Conservation (phyloP, 2,329 filamentous ascomycete genomes). For the Pseudopithomyces chartarum region DNA sequence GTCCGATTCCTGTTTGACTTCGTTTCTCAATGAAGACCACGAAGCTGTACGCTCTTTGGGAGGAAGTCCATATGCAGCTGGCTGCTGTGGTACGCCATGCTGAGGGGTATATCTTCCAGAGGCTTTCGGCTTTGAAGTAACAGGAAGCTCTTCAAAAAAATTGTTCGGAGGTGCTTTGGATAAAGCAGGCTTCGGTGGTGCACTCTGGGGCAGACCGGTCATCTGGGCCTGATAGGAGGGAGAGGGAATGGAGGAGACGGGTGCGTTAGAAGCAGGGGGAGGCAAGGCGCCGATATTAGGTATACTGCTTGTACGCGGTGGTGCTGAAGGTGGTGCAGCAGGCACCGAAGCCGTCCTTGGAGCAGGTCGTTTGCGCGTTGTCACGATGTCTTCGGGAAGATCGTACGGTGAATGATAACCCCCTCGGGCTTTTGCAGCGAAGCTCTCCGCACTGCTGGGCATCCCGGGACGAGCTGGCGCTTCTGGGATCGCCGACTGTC, state of each 20-base stretch:
- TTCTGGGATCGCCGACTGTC: slow-evolving; percentile 31
- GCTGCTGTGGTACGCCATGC: slow-evolving; percentile 30
- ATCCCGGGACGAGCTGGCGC: slow-evolving; percentile 54
- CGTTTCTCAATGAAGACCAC: slow-evolving; percentile 43
- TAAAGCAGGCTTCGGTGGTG: slow-evolving; percentile 30
- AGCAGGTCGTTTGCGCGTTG: slow-evolving; percentile 63
- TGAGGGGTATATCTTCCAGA: slow-evolving; percentile 47
- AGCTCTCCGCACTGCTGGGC: slow-evolving; percentile 70
- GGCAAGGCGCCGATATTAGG: slow-evolving; percentile 25
- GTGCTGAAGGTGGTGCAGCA: slow-evolving; percentile 49
- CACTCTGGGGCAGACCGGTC: slow-evolving; percentile 31
- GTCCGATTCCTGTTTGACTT: slow-evolving; percentile 36
- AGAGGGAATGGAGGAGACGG: slow-evolving; percentile 46
- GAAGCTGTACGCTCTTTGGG: slow-evolving; percentile 42
- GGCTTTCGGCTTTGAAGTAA: slow-evolving; percentile 48
- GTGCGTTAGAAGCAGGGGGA: slow-evolving; percentile 35
- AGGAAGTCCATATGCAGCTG: slow-evolving; percentile 25
- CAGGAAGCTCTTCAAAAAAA: slow-evolving; percentile 56
- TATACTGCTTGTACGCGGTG: slow-evolving; percentile 68
- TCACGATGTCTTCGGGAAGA: slow-evolving; percentile 84
- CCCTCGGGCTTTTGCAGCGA: slow-evolving; percentile 85
- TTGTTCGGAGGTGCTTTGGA: slow-evolving; percentile 41
- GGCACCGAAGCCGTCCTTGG: slow-evolving; percentile 33
- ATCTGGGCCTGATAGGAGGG: slow-evolving; percentile 42
- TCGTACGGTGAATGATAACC: slow-evolving; percentile 96